Evolutionary conservation across 305 asterid species (phyloP), one percentile per base, ranked within the genome.

Genomic region (Andrographis paniculata): DNA sequence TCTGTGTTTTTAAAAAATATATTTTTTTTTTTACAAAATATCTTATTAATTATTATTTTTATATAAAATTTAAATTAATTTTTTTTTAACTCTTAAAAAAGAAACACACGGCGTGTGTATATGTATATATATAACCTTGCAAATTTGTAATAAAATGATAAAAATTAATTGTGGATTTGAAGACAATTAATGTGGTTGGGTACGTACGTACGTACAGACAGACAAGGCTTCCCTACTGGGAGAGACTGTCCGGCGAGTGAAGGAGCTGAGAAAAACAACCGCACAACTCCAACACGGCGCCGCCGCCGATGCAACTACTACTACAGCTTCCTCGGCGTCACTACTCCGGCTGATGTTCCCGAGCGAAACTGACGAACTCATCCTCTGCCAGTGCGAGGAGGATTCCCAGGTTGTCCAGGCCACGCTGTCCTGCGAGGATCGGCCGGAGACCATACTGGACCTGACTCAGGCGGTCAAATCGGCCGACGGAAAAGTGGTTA

Each of bases 221-320:
- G 97, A 84, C 78, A 87, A 87, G 73, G 97, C 97, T 1, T 78
- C 97, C 0, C 65, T 87, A 18, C 82, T 87, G 21, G 85, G 88
- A 20, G 97, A 87, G 47, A 86, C 87, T 14, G 97, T 87, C 39
- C 66, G 84, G 15, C 65, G 87, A 24, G 74, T 84, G 17, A 71
- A 64, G 55, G 95, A 87, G 69, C 69, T 84, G 51, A 84, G 71
- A 51, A 67, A 76, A 41, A 48, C 69, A 9, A 73, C 89, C 11
- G 59, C 73, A 4, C 80, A 73, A 20, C 14, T 69, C 6, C 30
- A 8, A 24, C 4, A 24, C 30, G 17, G 46, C 62, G n/a, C 43
- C 56, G 39, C 55, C 14, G 68, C 45, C 0, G 51, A 48, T 2
- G 42, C 31, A 6, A 42, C 60, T 44, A 44, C 35, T 14, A 24